Percentiles rank a stretch among this genome's conserved stretches.
phyloP scores from a whole-genome alignment of 208 protist genomes.

The Acanthamoeba royreba region DNA sequence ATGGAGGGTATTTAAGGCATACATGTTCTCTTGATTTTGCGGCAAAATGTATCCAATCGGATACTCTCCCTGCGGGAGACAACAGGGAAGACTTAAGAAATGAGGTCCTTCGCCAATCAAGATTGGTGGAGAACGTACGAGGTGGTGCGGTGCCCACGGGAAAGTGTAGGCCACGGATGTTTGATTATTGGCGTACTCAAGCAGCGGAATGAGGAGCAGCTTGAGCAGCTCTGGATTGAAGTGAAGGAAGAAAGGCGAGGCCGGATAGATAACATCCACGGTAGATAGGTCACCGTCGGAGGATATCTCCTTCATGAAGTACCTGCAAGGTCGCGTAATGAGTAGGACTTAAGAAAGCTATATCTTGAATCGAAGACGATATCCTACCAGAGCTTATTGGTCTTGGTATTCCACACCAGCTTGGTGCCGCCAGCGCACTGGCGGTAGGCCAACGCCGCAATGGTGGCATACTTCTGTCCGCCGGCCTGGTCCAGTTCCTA shows the following conservation, averaged over 20 bases:
- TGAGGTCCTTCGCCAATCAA: background rate
- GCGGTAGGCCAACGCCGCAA: constrained; percentile 52
- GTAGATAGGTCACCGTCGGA: constrained; percentile 61
- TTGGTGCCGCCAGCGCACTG: constrained; percentile 52
- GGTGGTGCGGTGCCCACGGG: constrained; percentile 60
- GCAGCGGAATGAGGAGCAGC: constrained; percentile 24
- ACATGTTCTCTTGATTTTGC: constrained; percentile 60
- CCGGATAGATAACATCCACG: constrained; percentile 58
- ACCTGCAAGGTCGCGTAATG: too few species aligned
- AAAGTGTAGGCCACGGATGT: constrained; percentile 43
- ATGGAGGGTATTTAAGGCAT: background rate
- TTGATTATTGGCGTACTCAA: constrained; percentile 62
- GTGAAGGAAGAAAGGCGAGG: constrained; percentile 55
- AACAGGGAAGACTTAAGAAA: background rate
- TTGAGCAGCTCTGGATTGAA: constrained; percentile 45
- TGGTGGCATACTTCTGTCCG: background rate
- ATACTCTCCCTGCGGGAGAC: background rate
- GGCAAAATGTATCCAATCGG: constrained; percentile 57
- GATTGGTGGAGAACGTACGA: background rate
- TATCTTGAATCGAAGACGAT: background rate
- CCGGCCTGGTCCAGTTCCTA: background rate
- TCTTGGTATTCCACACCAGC: background rate
- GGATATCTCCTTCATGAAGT: constrained; percentile 66
- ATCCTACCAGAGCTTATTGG: background rate
- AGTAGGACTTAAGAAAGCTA: background rate